Evolutionary conservation across 768 basidiomycete genomes (phyloP).

Genomic region (Leucosporidium scottii): DNA sequence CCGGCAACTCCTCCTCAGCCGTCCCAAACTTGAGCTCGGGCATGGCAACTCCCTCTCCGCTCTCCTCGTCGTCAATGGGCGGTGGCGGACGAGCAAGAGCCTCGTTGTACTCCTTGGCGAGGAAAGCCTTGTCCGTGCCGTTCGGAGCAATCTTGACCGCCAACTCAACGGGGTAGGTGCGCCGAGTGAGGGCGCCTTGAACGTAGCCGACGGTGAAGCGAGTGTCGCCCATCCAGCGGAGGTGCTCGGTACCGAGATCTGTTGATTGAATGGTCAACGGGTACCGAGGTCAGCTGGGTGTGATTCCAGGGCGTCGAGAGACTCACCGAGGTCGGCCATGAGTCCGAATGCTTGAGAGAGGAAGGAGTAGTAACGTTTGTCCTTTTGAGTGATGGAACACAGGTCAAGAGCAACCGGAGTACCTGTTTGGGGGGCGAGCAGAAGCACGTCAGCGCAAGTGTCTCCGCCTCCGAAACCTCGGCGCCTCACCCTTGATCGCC

Average conservation of each 20-base stretch:
- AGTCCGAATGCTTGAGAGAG: conserved; percentile 76
- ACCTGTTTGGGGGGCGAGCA: conserved; percentile 45
- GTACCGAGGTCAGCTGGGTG: background rate
- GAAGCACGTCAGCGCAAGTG: background rate
- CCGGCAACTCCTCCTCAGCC: conserved; percentile 51
- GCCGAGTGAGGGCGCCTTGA: conserved; percentile 56
- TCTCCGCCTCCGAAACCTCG: background rate
- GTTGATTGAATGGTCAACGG: background rate
- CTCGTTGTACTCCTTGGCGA: conserved; percentile 29
- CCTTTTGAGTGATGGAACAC: conserved; percentile 65
- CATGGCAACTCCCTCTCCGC: background rate
- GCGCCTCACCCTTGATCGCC: conserved; percentile 65
- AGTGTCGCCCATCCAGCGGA: conserved; percentile 68
- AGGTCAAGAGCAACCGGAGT: conserved; percentile 66
- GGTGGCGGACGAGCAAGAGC: background rate
- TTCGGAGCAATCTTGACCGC: conserved; percentile 60
- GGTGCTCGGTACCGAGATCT: conserved; percentile 56
- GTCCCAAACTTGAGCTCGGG: background rate
- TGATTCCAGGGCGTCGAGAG: too few species aligned
- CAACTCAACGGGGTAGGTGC: conserved; percentile 61
- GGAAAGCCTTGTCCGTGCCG: conserved; percentile 43
- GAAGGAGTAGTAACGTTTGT: conserved; percentile 62
- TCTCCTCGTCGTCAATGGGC: background rate
- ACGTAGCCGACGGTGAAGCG: conserved; percentile 70
- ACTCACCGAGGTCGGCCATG: conserved; percentile 68